phyloP scores from a whole-genome alignment of 257 asterid species.

The Ligustrum vulgare region DNA sequence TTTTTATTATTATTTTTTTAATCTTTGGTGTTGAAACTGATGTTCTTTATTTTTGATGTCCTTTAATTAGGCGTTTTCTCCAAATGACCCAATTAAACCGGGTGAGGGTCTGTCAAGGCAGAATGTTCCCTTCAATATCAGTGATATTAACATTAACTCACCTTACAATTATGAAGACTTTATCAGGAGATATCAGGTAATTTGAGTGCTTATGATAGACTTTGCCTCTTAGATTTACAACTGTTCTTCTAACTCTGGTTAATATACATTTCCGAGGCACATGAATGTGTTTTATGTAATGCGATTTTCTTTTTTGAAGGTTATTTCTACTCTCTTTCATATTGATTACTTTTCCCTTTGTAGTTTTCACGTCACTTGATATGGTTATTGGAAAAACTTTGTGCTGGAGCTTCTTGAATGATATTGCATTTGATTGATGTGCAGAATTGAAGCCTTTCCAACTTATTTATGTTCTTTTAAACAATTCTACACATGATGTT shows the following conservation, averaged over 20 bases:
- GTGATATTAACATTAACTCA: slow-evolving; percentile 64
- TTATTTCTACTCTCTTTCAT: neutral
- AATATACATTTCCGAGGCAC: neutral
- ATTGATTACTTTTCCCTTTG: neutral
- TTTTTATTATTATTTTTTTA: neutral
- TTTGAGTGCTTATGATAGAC: slow-evolving; percentile 15
- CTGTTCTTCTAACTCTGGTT: neutral
- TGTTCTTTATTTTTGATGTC: slow-evolving; percentile 14
- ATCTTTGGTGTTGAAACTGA: slow-evolving; percentile 17
- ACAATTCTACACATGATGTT: neutral
- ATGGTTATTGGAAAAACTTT: neutral
- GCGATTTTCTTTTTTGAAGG: too few species aligned
- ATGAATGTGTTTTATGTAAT: neutral
- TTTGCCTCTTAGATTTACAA: neutral
- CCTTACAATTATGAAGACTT: slow-evolving; percentile 67
- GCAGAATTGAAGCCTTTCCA: neutral
- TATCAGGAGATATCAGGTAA: slow-evolving; percentile 81
- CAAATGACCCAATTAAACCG: slow-evolving; percentile 72
- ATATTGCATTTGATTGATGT: neutral
- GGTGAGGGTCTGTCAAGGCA: slow-evolving; percentile 74
- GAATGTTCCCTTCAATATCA: slow-evolving; percentile 55
- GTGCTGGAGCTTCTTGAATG: neutral
- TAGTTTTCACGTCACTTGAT: neutral
- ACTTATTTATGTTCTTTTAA: neutral
- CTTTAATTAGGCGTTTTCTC: slow-evolving; percentile 68